Percentiles rank a stretch among this genome's conserved stretches.
phyloP scores from a whole-genome alignment of 768 basidiomycete species.

The Mrakia frigida region DNA sequence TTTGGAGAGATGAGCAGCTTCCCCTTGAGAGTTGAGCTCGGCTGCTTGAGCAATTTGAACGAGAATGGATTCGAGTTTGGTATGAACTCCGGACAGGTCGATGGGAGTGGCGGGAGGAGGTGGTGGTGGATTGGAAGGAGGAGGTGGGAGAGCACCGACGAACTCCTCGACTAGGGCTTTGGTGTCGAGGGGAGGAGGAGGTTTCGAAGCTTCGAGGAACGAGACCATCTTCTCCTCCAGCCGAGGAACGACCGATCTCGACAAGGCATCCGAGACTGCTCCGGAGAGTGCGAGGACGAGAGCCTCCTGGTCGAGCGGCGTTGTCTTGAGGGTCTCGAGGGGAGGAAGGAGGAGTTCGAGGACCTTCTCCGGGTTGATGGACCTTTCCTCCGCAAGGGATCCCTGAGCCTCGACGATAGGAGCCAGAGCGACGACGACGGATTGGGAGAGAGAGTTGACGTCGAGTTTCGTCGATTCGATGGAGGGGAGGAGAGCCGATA shows the following conservation, averaged over 20 bases:
- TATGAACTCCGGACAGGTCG: neutral
- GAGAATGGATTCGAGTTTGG: neutral
- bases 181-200: neutral
- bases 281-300: neutral
- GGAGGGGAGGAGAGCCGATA: neutral
- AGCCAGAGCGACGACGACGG: neutral
- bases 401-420: neutral
- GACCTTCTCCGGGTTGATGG: neutral
- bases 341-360: slow-evolving; percentile 1
- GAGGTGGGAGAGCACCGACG: neutral
- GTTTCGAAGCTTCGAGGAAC: neutral
- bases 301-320: neutral
- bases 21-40: neutral
- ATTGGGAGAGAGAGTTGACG: neutral
- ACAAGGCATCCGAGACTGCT: neutral
- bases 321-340: neutral
- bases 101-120: neutral
- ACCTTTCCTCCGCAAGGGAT: neutral
- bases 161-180: neutral
- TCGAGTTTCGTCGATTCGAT: neutral
- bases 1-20: neutral
- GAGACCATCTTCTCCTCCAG: neutral
- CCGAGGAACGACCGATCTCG: neutral
- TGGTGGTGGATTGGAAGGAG: neutral
- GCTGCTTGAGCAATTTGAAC: neutral